Evolutionary conservation across 352 stramenopile genomes (phyloP).

Genomic region (Globisporangium canariense): DNA sequence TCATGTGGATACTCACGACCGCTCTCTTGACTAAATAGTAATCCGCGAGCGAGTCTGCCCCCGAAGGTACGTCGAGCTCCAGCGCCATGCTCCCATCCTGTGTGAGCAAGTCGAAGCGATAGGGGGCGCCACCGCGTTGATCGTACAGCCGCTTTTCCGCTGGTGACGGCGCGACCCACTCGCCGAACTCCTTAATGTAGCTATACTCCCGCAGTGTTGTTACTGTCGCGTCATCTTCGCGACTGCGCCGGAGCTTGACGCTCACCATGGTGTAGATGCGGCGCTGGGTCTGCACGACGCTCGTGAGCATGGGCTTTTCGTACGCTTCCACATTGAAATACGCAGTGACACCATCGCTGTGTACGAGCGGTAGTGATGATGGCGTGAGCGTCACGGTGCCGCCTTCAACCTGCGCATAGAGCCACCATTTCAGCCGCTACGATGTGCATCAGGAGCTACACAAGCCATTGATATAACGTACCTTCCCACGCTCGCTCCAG

Average conservation of each 20-base stretch:
- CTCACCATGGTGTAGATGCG: slow-evolving; percentile 59
- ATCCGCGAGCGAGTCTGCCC: slow-evolving; percentile 49
- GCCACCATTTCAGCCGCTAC: background rate
- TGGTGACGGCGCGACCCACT: slow-evolving; percentile 39
- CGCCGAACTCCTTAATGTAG: slow-evolving; percentile 60
- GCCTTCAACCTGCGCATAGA: slow-evolving; percentile 22
- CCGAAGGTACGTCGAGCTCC: slow-evolving; percentile 46
- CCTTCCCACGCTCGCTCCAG: slow-evolving; percentile 54
- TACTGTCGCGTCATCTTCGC: background rate
- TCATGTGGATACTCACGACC: slow-evolving; percentile 34
- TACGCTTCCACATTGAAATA: slow-evolving; percentile 18
- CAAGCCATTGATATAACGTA: slow-evolving; percentile 16
- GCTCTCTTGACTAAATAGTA: slow-evolving; percentile 62
- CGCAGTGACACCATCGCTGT: slow-evolving; percentile 26
- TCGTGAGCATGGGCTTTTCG: slow-evolving; percentile 54
- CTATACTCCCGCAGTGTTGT: slow-evolving; percentile 34
- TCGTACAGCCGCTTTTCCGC: slow-evolving; percentile 38
- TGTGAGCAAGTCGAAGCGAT: slow-evolving; percentile 48
- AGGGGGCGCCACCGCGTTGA: slow-evolving; percentile 16
- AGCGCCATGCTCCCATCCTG: slow-evolving; percentile 46
- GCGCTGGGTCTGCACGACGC: slow-evolving; percentile 42
- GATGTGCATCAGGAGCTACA: background rate
- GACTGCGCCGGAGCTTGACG: slow-evolving; percentile 25
- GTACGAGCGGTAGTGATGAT: slow-evolving; percentile 25
- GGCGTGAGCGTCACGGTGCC: slow-evolving; percentile 24